Conservation (phyloP, 768 basidiomycete genomes). For the Agrocybe pediades region DNA sequence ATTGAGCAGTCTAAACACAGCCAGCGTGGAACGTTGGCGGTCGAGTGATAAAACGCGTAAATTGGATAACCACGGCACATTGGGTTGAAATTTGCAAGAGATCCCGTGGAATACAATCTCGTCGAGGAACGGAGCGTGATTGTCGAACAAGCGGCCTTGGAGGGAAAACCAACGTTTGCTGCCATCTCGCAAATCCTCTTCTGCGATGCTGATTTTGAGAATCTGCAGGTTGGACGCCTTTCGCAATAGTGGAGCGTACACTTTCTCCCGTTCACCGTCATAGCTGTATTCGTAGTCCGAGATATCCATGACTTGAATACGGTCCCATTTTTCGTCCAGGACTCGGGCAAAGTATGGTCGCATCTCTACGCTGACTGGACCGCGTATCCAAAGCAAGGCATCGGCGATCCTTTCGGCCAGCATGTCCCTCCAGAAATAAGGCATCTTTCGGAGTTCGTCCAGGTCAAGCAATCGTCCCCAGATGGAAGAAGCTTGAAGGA, state of each 20-base stretch:
- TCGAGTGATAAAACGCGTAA: background rate
- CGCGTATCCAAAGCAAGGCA: background rate
- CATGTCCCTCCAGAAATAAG: background rate
- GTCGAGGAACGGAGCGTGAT: background rate
- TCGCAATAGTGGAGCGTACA: background rate
- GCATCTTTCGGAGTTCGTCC: background rate
- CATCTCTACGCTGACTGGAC: background rate
- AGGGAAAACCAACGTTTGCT: background rate
- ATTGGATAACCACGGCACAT: background rate
- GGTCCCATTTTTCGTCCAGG: background rate
- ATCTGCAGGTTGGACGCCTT: background rate
- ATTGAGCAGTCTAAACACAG: background rate
- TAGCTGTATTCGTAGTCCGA: background rate
- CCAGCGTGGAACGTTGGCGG: background rate
- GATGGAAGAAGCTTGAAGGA: background rate
- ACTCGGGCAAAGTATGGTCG: background rate
- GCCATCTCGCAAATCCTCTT: background rate
- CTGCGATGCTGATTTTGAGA: background rate
- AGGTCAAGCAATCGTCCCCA: background rate
- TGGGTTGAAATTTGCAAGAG: background rate
- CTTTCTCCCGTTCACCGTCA: background rate
- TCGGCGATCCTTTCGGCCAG: background rate
- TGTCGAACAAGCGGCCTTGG: background rate
- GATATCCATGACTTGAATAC: background rate
- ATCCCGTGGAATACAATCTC: background rate